Evolutionary conservation across 169 alveolate species (phyloP).

Genomic region (Plasmodium reichenowi): DNA sequence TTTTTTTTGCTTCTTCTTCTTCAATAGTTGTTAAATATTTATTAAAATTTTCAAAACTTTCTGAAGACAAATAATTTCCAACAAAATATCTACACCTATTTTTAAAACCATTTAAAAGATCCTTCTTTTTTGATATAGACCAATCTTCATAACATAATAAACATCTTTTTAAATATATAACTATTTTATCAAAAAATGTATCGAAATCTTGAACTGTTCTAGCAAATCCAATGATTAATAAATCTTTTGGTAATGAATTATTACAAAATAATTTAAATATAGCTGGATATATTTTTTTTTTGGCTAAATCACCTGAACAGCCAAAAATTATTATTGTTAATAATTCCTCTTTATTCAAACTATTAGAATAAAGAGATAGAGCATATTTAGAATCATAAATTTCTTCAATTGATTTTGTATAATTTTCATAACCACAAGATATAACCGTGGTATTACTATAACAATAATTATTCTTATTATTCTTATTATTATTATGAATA

Average conservation of each 20-base stretch:
- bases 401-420: conserved; percentile 46
- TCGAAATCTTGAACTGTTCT: conserved; percentile 64
- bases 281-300: conserved; percentile 83
- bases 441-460: conserved; percentile 37
- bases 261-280: conserved; percentile 83
- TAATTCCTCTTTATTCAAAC: conserved; percentile 28
- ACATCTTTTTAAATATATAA: conserved; percentile 75
- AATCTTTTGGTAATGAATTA: conserved; percentile 79
- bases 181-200: conserved; percentile 27
- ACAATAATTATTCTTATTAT: too few relatives aligned
- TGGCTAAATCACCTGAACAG: conserved; percentile 84
- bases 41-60: conserved; percentile 32
- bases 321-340: conserved; percentile 80
- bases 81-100: conserved; percentile 40
- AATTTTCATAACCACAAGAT: conserved; percentile 62
- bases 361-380: conserved; percentile 12
- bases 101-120: conserved; percentile 66
- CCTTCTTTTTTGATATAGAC: conserved; percentile 44
- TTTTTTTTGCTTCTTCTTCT: conserved; percentile 26
- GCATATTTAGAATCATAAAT: conserved; percentile 68
- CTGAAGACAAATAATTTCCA: conserved; percentile 45
- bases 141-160: conserved; percentile 63
- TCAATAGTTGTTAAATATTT: conserved; percentile 38
- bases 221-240: conserved; percentile 79
- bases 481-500: too few relatives aligned